Percentiles rank a stretch among this genome's conserved stretches.
Conservation (phyloP, 805 yeast genomes). For the Ogataea chonburiensis region DNA sequence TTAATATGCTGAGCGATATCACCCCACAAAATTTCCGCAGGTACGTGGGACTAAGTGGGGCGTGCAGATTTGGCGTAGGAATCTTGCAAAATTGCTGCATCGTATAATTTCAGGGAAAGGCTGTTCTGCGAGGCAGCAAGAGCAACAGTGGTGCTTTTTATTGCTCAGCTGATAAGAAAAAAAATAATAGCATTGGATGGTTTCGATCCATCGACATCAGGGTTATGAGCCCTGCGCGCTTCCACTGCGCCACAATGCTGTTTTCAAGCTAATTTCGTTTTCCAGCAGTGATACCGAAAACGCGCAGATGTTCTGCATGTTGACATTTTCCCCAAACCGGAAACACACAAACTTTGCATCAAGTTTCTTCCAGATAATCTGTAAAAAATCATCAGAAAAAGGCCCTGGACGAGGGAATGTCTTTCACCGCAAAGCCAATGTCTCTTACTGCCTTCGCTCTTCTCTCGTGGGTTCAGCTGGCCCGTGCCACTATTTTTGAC, state of each 20-base stretch:
- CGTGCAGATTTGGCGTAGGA: no score
- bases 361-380: constrained; percentile 6
- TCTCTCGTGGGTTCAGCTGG: constrained; percentile 1
- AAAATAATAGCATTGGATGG: constrained; percentile 81
- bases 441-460: not conserved
- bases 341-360: constrained; percentile 2
- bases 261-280: not conserved
- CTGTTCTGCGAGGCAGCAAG: no score
- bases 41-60: no score
- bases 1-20: constrained; percentile 7
- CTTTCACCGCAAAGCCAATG: constrained; percentile 3
- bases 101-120: no score
- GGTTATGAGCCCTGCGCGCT: constrained; percentile 99
- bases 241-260: constrained; percentile 98
- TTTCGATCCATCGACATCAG: constrained; percentile 97
- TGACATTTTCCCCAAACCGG: constrained; percentile 6
- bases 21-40: constrained; percentile 19
- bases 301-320: constrained; percentile 3
- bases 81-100: no score
- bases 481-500: constrained; percentile 4
- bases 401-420: constrained; percentile 3
- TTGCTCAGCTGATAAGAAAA: constrained; percentile 10
- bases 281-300: not conserved
- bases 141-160: not conserved
- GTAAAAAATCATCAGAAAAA: constrained; percentile 1